These are phyloP conservation scores for Epicoccum nigrum DNA, from an alignment of 2,329 filamentous ascomycete species.

Conservation along the genomic window DNA sequence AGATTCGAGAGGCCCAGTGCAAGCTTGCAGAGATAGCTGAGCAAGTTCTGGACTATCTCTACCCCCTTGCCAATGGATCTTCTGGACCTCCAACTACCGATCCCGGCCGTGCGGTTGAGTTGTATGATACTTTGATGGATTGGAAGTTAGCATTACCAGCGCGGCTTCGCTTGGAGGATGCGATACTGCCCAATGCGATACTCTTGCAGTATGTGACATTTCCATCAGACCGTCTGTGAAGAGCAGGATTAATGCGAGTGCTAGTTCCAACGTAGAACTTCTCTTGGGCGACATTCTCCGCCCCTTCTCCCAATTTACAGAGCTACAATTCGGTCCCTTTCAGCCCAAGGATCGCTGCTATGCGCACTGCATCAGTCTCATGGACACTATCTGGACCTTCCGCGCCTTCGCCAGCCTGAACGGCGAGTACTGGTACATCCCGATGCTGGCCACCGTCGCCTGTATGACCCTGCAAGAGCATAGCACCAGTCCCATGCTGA, in stretches of 20 bases:
- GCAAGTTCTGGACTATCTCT: not conserved
- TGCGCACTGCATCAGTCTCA: not conserved
- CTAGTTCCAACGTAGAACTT: not conserved
- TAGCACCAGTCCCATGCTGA: not conserved
- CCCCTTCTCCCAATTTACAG: not conserved
- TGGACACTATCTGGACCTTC: not conserved
- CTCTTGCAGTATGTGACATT: not conserved
- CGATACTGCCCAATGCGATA: not conserved
- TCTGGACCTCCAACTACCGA: not conserved
- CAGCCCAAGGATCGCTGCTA: not conserved
- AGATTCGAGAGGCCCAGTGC: not conserved
- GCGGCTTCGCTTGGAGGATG: constrained; percentile 1
- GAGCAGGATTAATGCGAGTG: not conserved
- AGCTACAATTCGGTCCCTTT: not conserved
- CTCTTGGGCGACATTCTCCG: not conserved
- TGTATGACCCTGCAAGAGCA: not conserved
- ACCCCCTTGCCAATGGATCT: not conserved
- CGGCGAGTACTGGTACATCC: not conserved
- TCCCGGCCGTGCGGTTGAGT: not conserved
- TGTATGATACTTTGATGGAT: not conserved
- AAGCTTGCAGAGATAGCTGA: constrained; percentile 1
- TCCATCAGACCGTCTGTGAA: not conserved
- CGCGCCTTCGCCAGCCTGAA: not conserved
- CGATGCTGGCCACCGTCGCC: not conserved
- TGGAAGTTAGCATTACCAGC: not conserved